These are phyloP conservation scores for Cyberlindnera xylosilytica DNA, from an alignment of 805 yeast species.

Conservation along the genomic window DNA sequence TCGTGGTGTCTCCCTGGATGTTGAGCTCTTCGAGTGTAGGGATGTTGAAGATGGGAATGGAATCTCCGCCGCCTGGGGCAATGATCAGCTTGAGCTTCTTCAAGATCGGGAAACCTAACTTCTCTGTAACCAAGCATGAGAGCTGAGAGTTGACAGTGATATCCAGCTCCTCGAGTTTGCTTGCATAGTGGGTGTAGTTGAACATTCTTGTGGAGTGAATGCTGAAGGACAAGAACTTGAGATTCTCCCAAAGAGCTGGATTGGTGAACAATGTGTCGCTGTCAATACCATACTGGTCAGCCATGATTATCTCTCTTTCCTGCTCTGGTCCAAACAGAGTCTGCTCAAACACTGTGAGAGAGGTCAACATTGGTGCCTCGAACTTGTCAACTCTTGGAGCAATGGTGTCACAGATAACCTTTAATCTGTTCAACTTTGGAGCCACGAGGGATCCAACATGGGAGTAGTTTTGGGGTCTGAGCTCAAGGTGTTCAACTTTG, in stretches of 20 bases:
- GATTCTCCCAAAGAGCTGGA: slow-evolving; percentile 1
- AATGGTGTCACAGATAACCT: slow-evolving; percentile 2
- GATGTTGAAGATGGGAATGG: slow-evolving; percentile 7
- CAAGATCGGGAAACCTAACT: slow-evolving; percentile 3
- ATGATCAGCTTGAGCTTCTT: slow-evolving; percentile 2
- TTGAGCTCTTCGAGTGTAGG: slow-evolving; percentile 5
- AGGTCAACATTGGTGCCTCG: slow-evolving; percentile 1
- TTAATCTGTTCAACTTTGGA: slow-evolving; percentile 3
- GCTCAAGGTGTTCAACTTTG: background rate
- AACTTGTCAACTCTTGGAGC: slow-evolving; percentile 6
- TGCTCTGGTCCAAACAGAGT: slow-evolving; percentile 1
- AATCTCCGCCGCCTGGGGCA: slow-evolving; percentile 4
- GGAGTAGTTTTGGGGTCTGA: slow-evolving; percentile 1
- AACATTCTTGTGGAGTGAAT: slow-evolving; percentile 1
- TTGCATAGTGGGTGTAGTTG: background rate
- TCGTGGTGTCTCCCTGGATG: background rate
- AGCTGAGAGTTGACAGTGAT: background rate
- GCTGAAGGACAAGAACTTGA: background rate
- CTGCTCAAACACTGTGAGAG: slow-evolving; percentile 1
- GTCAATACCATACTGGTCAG: slow-evolving; percentile 2
- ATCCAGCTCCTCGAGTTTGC: slow-evolving; percentile 2
- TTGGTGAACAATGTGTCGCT: slow-evolving; percentile 2
- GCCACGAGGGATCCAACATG: slow-evolving; percentile 1
- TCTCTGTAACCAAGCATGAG: background rate
- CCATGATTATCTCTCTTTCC: slow-evolving; percentile 5